Conservation (phyloP, 306 rosid genomes). For the Urtica urens region DNA sequence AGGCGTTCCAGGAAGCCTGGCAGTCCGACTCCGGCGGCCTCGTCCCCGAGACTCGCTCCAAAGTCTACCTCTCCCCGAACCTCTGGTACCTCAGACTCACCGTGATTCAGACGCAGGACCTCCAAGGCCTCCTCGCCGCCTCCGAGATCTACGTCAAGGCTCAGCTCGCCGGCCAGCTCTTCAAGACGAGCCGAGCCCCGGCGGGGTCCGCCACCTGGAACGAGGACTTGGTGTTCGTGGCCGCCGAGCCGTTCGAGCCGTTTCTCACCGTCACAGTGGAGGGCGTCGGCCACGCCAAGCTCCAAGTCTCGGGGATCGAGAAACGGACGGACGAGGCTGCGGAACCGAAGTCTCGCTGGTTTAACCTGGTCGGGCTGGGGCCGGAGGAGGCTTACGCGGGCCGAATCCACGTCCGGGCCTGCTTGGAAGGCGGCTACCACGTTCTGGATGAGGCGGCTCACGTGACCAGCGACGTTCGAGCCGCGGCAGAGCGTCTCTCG, state of each 20-base stretch:
- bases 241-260: conserved; percentile 87
- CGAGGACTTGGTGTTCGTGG: conserved; percentile 64
- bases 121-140: conserved; percentile 36
- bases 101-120: conserved; percentile 88
- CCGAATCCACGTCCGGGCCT: conserved; percentile 54
- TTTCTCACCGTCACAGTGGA: conserved; percentile 42
- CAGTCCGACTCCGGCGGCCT: conserved; percentile 81
- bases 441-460: conserved; percentile 83
- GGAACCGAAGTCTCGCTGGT: conserved; percentile 69
- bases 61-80: conserved; percentile 85
- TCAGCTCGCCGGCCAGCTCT: conserved; percentile 64
- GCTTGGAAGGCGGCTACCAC: conserved; percentile 86
- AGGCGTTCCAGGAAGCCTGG: conserved; percentile 90
- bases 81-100: conserved; percentile 88
- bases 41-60: conserved; percentile 76
- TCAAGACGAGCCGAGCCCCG: conserved; percentile 43
- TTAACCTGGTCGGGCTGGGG: conserved; percentile 42
- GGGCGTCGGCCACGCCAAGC: conserved; percentile 35
- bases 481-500: conserved; percentile 54
- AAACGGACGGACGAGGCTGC: conserved; percentile 38
- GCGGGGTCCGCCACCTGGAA: conserved; percentile 56
- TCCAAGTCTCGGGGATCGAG: conserved; percentile 60
- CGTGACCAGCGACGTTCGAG: conserved; percentile 71
- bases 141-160: conserved; percentile 59
- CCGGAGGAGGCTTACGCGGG: conserved; percentile 41